Evolutionary conservation across 73 alveolate species (phyloP), one percentile per base, ranked within the genome.

Genomic region (Breviolum minutum): DNA sequence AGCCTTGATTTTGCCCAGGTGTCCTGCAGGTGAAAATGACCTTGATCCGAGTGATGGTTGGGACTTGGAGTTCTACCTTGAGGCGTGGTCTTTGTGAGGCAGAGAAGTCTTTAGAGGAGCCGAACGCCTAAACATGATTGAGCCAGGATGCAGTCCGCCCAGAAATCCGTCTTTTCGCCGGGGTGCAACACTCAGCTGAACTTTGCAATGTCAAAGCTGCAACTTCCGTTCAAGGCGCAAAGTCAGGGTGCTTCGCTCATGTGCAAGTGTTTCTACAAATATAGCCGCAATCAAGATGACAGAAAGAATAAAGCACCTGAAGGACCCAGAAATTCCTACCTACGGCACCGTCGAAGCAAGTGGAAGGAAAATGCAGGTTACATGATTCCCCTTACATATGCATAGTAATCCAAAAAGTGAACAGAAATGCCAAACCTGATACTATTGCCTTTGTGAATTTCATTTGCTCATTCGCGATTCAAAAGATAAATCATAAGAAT

Each of bases 101-200:
- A n/a, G 20, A 76, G 40, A 71, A 2, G 81, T 71, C 40, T 17
- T 8, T 22, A 17, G 40, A 71, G 1, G 26, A 69, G 79, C 19
- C 26, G 79, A 16, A 69, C 26, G 19, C 27, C 26, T 16, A 69
- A 69, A 69, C 79, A 40, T 40, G 54, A 40, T 40, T 40, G 12
- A n/a, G 60, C n/a, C 71, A 90, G 96, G 96, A 90, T 17, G 79
- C 96, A 3, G 96, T 92, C 79, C 97, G 97, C 17, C 97, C 97
- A 13, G 97, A 92, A 26, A 79, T 92, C 66, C 97, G 97, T 2
- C 97, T 92, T 14, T 92, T 32, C 29, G 85, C 90, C 16, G 97
- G 97, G 13, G 97, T 68, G 85, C 64, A 60, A 30, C n/a, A 10
- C 95, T 63, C 60, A 69, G 95, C 54, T 40, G 54, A 40, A 40